Evolutionary conservation across 2,329 filamentous ascomycete species (phyloP), one percentile per base, ranked within the genome.

Genomic region (Clarireedia paspali): DNA sequence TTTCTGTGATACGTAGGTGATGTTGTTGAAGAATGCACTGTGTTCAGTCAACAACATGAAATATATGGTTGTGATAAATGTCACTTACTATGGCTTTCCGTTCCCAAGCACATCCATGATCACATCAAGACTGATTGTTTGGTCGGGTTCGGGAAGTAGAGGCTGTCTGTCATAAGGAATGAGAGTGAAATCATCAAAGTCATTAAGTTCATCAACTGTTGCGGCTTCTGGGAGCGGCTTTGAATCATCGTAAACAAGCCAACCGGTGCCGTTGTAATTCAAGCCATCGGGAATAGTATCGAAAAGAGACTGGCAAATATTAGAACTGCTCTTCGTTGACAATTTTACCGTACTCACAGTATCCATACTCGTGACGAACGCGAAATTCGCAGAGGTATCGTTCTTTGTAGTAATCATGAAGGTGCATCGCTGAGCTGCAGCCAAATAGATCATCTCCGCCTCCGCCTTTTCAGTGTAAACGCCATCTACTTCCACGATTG

Each of bases 131-230:
- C 79, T 78, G 39, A 94, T 75, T 2, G 74, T 75, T 60, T 82
- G 77, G 69, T 87, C 82, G 0, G 88, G 84, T 6, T 82, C 73
- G 1, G 78, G 75, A 5, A 85, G 77, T 2, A 86, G 73, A 7
- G 76, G 72, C 69, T 82, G 73, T 47, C 81, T 78, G 66, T 95
- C 89, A 54, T 80, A 76, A 0, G 91, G 87, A 0, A 85, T 76
- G 0, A 95, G 78, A 0, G 72, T 77, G 60, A 87, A 82, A 66
- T 95, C 91, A 63, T 96, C 89, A 57, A 87, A 84, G 1, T 84
- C 79, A 24, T 84, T 72, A 48, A 89, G 83, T 12, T 80, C 77
- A 46, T 85, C 76, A 3, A 91, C 67, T 0, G 76, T 57, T 0
- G 78, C 75, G 0, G 88, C 74, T 0, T 74, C 67, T 1, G 80